A percentile compares a stretch with the other conserved stretches of the same genome.
phyloP scores from a whole-genome alignment of 2,329 filamentous ascomycete genomes.

The Xylaria sp. region DNA sequence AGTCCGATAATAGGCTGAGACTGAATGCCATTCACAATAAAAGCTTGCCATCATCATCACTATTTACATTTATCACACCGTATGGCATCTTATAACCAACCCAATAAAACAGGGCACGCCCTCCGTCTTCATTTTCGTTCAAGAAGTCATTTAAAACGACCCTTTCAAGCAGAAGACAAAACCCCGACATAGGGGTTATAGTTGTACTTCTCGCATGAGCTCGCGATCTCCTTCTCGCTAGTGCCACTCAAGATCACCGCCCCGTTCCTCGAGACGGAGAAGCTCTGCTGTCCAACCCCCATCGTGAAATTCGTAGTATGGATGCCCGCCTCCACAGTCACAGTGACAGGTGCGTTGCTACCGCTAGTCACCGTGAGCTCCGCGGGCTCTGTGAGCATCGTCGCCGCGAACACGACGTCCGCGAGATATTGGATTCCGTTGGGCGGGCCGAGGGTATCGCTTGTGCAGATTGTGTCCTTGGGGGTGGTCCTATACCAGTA shows the following conservation, averaged over 20 bases:
- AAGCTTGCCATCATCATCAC: too few species aligned
- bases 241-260: conserved; percentile 6
- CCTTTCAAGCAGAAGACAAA: conserved; percentile 1
- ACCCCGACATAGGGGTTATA: conserved; percentile 22
- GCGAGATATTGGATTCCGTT: conserved; percentile 12
- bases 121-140: too few species aligned
- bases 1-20: too few species aligned
- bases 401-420: conserved; percentile 23
- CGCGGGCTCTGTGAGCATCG: conserved; percentile 18
- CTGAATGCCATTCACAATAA: too few species aligned
- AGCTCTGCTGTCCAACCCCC: conserved; percentile 18
- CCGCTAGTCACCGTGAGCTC: conserved; percentile 21
- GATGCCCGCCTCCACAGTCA: conserved; percentile 17
- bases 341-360: conserved; percentile 5
- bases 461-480: conserved; percentile 15
- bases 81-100: too few species aligned
- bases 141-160: too few species aligned
- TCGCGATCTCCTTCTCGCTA: conserved; percentile 7
- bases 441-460: conserved; percentile 12
- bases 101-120: not conserved
- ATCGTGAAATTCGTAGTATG: conserved; percentile 19
- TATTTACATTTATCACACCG: too few species aligned
- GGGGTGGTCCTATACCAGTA: conserved; percentile 26
- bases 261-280: conserved; percentile 11
- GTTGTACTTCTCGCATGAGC: conserved; percentile 18